phyloP scores from a whole-genome alignment of 2,329 filamentous ascomycete species.

The Aspergillus sp. region DNA sequence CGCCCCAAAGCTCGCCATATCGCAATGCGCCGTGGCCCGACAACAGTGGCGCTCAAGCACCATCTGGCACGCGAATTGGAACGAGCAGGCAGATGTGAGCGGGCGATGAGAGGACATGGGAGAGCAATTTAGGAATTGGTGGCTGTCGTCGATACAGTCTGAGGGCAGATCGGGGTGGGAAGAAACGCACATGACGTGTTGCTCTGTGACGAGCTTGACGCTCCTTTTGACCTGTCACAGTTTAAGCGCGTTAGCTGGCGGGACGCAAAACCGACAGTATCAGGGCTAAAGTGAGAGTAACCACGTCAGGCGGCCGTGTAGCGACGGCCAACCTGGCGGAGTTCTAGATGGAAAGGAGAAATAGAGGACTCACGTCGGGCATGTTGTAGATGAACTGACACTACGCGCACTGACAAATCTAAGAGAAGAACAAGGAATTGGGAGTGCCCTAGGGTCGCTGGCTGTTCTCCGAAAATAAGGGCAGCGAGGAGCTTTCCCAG shows the following conservation, averaged over 20 bases:
- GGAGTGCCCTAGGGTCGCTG: not conserved
- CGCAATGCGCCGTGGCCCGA: not conserved
- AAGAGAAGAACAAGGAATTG: slow-evolving; percentile 5
- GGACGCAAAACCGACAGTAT: slow-evolving; percentile 22
- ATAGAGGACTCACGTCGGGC: slow-evolving; percentile 39
- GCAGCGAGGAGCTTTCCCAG: slow-evolving; percentile 12
- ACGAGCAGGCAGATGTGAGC: not conserved
- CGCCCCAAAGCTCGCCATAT: not conserved
- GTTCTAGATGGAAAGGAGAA: not conserved
- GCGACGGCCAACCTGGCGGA: not conserved
- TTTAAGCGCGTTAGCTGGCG: slow-evolving; percentile 25
- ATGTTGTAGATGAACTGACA: slow-evolving; percentile 28
- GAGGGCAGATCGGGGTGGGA: slow-evolving; percentile 14
- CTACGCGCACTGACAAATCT: slow-evolving; percentile 10
- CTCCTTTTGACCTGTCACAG: slow-evolving; percentile 71
- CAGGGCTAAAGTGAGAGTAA: not conserved
- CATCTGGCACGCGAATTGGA: slow-evolving; percentile 9
- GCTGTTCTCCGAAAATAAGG: slow-evolving; percentile 1
- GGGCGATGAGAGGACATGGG: slow-evolving; percentile 11
- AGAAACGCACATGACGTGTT: slow-evolving; percentile 77
- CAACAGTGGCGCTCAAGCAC: not conserved
- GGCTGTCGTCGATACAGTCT: slow-evolving; percentile 7
- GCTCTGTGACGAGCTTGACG: slow-evolving; percentile 91
- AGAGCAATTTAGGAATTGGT: slow-evolving; percentile 4
- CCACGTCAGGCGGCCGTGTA: slow-evolving; percentile 14